Percentiles rank a stretch among this genome's conserved stretches.
Conservation (phyloP, 352 stramenopile species). For the Pythium brassicae region DNA sequence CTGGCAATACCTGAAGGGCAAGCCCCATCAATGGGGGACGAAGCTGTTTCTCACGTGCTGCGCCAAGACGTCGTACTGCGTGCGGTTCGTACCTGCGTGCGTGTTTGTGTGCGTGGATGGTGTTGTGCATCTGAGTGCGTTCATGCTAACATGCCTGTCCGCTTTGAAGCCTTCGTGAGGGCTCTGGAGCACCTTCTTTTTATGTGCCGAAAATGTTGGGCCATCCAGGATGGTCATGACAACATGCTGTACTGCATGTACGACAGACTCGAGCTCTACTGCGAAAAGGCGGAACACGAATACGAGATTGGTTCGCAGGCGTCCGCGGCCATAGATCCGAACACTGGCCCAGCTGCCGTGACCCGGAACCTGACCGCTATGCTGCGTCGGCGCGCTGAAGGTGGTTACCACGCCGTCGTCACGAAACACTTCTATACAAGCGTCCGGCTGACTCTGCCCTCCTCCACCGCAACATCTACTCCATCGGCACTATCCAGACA, state of each 20-base stretch:
- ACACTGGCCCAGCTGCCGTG: too few species aligned
- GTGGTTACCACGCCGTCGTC: neutral
- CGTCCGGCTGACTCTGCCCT: neutral
- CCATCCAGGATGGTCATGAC: neutral
- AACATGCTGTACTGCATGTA: too few species aligned
- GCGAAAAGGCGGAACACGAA: neutral
- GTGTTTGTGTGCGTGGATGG: too few species aligned
- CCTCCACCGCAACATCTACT: neutral
- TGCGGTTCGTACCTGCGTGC: neutral
- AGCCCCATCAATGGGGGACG: too few species aligned
- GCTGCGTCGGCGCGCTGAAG: neutral
- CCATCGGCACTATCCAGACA: neutral
- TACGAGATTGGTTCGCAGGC: too few species aligned
- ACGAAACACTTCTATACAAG: neutral
- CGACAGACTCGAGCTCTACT: neutral
- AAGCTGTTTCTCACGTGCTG: neutral
- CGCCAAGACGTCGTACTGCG: neutral
- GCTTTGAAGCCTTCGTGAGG: neutral
- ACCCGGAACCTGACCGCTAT: neutral
- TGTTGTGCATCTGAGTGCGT: neutral
- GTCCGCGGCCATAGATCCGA: too few species aligned
- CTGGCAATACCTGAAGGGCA: too few species aligned
- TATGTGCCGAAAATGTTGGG: neutral
- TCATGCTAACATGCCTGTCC: too few species aligned
- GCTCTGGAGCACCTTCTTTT: neutral